phyloP scores from a whole-genome alignment of 306 rosid species.

The Sophora flavescens region DNA sequence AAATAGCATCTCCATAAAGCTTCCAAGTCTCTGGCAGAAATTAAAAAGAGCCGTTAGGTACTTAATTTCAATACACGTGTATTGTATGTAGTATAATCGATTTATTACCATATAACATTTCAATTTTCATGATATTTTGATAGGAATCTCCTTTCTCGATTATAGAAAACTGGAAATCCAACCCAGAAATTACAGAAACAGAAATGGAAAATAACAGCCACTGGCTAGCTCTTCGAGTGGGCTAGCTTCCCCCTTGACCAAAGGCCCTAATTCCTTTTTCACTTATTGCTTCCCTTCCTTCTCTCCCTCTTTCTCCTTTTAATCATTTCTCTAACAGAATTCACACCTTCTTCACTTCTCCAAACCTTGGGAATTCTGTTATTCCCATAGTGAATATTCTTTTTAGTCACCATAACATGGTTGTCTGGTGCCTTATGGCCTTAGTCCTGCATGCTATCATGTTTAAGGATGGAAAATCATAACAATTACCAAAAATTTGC shows the following conservation, averaged over 20 bases:
- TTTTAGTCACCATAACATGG: constrained; percentile 13
- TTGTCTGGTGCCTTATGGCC: constrained; percentile 14
- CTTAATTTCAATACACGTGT: not conserved
- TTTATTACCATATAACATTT: not conserved
- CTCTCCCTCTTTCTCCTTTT: constrained; percentile 16
- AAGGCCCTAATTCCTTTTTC: constrained; percentile 2
- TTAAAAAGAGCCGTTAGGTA: constrained; percentile 14
- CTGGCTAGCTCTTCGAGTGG: not conserved
- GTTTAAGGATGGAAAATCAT: constrained; percentile 22
- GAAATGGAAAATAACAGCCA: constrained; percentile 30
- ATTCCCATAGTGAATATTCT: constrained; percentile 17
- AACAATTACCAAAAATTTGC: not conserved
- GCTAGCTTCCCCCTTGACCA: not conserved
- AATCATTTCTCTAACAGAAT: constrained; percentile 6
- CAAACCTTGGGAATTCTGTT: not conserved
- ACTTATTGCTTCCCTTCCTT: not conserved
- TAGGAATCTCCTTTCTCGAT: not conserved
- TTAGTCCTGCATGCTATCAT: constrained; percentile 10
- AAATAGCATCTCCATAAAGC: constrained; percentile 94
- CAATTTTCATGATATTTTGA: not conserved
- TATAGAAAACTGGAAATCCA: not conserved
- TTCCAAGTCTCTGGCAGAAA: constrained; percentile 79
- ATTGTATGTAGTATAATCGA: not conserved
- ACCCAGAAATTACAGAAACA: constrained; percentile 9
- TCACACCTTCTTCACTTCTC: constrained; percentile 19